A percentile compares a stretch with the other conserved stretches of the same genome.
These are phyloP conservation scores for Bacidia gigantensis DNA, from an alignment of 495 filamentous ascomycete genomes.

Conservation along the genomic window DNA sequence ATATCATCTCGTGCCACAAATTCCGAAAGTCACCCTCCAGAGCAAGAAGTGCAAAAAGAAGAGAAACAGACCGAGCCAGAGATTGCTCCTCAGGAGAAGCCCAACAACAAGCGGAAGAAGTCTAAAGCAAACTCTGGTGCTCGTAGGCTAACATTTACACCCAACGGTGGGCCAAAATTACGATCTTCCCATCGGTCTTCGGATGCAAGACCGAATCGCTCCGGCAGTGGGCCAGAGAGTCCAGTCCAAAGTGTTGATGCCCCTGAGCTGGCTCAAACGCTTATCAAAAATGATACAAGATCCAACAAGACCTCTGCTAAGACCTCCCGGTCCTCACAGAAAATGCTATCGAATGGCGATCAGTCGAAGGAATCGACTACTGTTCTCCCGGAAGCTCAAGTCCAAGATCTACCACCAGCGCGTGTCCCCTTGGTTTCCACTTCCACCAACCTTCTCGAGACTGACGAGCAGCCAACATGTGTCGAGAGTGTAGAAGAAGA, in stretches of 20 bases:
- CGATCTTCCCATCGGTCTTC: background rate
- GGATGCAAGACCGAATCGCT: no score
- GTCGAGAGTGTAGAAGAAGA: conserved; percentile 15
- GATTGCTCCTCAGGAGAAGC: background rate
- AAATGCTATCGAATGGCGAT: conserved; percentile 1
- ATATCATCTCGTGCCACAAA: background rate
- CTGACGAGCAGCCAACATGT: conserved; percentile 9
- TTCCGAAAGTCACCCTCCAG: background rate
- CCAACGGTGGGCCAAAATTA: conserved; percentile 1
- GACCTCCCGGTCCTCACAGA: background rate
- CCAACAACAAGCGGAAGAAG: background rate
- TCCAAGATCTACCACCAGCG: conserved; percentile 1
- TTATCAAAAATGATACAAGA: background rate
- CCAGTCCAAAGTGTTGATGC: no score
- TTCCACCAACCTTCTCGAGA: conserved; percentile 18
- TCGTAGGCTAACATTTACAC: background rate
- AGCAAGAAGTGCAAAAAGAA: background rate
- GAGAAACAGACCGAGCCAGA: background rate
- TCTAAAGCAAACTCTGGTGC: background rate
- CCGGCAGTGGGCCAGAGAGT: no score
- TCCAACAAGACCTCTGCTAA: background rate
- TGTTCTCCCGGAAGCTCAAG: conserved; percentile 15
- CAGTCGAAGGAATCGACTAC: conserved; percentile 2
- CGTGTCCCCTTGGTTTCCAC: conserved; percentile 8
- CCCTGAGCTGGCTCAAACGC: background rate